Evolutionary conservation across 163 green algal genomes (phyloP), one percentile per base, ranked within the genome.

Genomic region (Chlamydomonas reinhardtii): DNA sequence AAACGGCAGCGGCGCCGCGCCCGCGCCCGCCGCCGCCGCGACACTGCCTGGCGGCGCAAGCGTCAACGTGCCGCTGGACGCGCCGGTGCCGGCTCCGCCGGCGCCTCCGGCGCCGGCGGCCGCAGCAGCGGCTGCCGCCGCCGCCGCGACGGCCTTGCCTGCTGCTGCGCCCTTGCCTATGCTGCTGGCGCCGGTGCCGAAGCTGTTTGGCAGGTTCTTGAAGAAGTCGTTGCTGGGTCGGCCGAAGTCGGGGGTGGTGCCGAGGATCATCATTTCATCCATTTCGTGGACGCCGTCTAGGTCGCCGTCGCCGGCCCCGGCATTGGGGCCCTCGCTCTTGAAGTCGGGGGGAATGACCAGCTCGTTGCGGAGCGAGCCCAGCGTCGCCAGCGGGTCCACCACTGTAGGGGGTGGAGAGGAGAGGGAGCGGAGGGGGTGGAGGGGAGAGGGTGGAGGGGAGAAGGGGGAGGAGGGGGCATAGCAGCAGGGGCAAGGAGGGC

Each of bases 321-420:
- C 31, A 2, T 2, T 11, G 20, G 15, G 29, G 29, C 64, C 64
- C 31, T 68, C 54, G 35, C 59, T 35, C 76, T 86, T 86, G 85
- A 88, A 96, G 48, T 94, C 89, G 27, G 86, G 88, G 12, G 91
- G 92, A 27, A 95, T 34, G 61, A 91, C 83, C 54, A 96, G 88
- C 73, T 95, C 91, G 39, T 90, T 78, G 15, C 90, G 83, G 25
- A 96, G 87, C 66, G 85, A 93, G 73, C 94, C 93, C 73, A 96
- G 91, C 82, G 95, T 92, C 43, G 83, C 82, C 24, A 94, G 85
- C 15, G 91, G 79, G 65, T 92, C 89, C 61, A 66, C 52, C 12
- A 52, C 69, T 74, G 69, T 6, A 43, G 25, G 66, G 66, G 27
- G 62, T 31, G 62, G 62, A 14, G 62, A 32, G 3, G 62, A 84